phyloP scores from a whole-genome alignment of 1,284 basidiomycete species.

The Pseudozyma tsukubaensis region DNA sequence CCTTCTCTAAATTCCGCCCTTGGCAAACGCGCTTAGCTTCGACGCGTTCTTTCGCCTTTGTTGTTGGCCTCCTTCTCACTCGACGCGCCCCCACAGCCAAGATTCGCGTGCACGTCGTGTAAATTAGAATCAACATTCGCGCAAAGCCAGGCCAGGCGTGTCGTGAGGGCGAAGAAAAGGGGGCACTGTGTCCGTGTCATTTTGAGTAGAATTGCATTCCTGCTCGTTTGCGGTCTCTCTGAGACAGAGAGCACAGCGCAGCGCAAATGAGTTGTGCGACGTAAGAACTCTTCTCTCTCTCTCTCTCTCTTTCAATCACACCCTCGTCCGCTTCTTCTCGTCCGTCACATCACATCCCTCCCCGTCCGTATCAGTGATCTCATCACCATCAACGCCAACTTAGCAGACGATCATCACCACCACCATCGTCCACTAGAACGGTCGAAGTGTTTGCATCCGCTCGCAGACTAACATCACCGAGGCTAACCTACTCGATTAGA shows the following conservation, averaged over 20 bases:
- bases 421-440: background rate
- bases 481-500: no score
- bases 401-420: background rate
- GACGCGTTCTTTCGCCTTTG: background rate
- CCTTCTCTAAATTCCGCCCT: no score
- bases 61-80: background rate
- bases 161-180: background rate
- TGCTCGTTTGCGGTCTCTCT: background rate
- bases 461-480: background rate
- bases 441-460: background rate
- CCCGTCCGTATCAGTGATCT: no score
- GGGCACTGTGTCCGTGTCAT: constrained; percentile 1
- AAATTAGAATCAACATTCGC: constrained; percentile 18
- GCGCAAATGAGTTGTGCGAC: background rate
- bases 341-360: background rate
- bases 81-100: no score
- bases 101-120: constrained; percentile 24
- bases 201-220: background rate
- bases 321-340: background rate
- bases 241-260: background rate
- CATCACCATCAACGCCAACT: background rate
- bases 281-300: background rate
- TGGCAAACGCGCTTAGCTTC: no score
- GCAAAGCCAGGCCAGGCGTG: background rate
- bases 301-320: background rate